Base-by-base conservation (phyloP, 2,329 filamentous ascomycete genomes). In the Nemania serpens region DNA sequence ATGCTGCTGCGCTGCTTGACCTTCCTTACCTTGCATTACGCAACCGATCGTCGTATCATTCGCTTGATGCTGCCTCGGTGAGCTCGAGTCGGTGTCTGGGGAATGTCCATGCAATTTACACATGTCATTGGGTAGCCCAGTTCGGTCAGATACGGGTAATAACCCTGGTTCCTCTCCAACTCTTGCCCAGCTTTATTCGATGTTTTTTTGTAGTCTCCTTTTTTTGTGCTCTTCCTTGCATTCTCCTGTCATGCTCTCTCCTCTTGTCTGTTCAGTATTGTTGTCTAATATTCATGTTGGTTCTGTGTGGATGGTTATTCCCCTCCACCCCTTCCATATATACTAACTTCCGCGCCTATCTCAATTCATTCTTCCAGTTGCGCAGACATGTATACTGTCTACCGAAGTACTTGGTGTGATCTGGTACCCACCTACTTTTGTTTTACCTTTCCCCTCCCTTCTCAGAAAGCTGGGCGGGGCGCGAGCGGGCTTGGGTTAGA, bases 11-110 rank as follows among this genome's bases (percentile, higher is more conserved):
- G 58, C 61, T 49, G 46, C 58, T 61, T 58, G 50, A 55, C 50
- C 50, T 59, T 51, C n/a, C 45, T 58, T 55, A 55, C 50, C 50
- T 59, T 51, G 22, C 45, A 43, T 50, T 34, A 43, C 48, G 43
- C 51, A 22, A 42, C 49, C 45, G 46, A 41, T 47, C 41, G 48
- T 63, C 52, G 39, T 55, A 37, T 60, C 58, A 58, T 47, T 61
- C 61, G 58, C 61, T 61, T 60, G 57, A 51, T 53, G 42, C 55
- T 62, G 43, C 55, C 62, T 64, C 62, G 62, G 62, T 64, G 62
- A 64, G 60, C 51, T 59, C 36, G 53, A 51, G 42, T 62, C 58
- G 58, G 61, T 63, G 46, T 42, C 58, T 50, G 46, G 58, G 48
- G 53, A 33, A 13, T 41, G 36, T 45, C 22, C 11, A 42, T 33